Evolutionary conservation across 352 stramenopile genomes (phyloP).

Genomic region (Nothophytophthora sp.): DNA sequence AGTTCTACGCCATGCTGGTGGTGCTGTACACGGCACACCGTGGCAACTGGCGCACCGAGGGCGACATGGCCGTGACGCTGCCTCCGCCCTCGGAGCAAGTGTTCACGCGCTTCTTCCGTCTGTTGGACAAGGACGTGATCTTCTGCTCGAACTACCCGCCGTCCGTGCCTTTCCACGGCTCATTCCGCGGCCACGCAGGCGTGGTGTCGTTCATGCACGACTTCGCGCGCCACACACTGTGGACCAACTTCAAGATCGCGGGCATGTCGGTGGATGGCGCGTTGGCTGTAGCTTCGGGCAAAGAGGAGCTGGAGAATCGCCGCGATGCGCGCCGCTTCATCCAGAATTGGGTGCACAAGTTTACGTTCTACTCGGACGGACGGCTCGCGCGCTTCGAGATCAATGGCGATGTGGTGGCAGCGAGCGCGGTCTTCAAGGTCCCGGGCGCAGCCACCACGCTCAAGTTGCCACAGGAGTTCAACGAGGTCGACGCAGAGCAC

Average conservation of each 20-base stretch:
- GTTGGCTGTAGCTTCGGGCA: slow-evolving; percentile 81
- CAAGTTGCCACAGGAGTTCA: slow-evolving; percentile 88
- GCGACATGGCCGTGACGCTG: slow-evolving; percentile 88
- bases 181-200: slow-evolving; percentile 69
- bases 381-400: slow-evolving; percentile 88
- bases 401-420: slow-evolving; percentile 85
- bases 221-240: slow-evolving; percentile 76
- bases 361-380: slow-evolving; percentile 86
- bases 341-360: slow-evolving; percentile 92
- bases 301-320: slow-evolving; percentile 88
- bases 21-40: slow-evolving; percentile 82
- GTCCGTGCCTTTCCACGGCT: slow-evolving; percentile 87
- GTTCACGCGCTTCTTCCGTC: slow-evolving; percentile 85
- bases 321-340: slow-evolving; percentile 83
- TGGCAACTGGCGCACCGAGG: slow-evolving; percentile 81
- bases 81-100: slow-evolving; percentile 85
- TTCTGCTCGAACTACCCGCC: slow-evolving; percentile 90
- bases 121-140: slow-evolving; percentile 86
- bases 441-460: slow-evolving; percentile 82
- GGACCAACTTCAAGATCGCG: slow-evolving; percentile 88
- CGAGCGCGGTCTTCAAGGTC: slow-evolving; percentile 87
- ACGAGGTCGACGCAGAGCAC: slow-evolving; percentile 84
- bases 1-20: slow-evolving; percentile 90
- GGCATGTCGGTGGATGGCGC: slow-evolving; percentile 83
- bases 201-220: slow-evolving; percentile 82